These are phyloP conservation scores for Sideroxylon spinosum DNA, from an alignment of 179 eudicot genomes.

Conservation along the genomic window DNA sequence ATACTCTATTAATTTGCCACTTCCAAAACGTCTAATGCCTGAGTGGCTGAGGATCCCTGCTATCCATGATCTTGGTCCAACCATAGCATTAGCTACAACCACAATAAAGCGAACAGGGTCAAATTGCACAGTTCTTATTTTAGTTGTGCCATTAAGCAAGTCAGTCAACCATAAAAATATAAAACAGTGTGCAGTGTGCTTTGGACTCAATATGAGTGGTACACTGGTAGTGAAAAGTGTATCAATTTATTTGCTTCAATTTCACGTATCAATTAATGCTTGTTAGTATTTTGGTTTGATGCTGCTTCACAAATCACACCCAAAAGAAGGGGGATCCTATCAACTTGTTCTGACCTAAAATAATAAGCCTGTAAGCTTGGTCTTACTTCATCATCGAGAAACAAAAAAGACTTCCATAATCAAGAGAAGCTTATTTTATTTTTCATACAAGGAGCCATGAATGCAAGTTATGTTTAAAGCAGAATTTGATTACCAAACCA, in stretches of 20 bases:
- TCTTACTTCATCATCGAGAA: too few relatives aligned
- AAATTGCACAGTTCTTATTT: not conserved
- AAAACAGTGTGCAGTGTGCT: not conserved
- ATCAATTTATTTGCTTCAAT: not conserved
- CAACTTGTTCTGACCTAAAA: too few relatives aligned
- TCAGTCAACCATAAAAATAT: not conserved
- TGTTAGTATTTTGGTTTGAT: too few relatives aligned
- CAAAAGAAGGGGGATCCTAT: too few relatives aligned
- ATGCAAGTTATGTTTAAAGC: not conserved
- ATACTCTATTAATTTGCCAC: conserved; percentile 42
- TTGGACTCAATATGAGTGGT: not conserved
- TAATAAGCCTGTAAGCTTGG: too few relatives aligned
- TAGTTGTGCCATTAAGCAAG: not conserved
- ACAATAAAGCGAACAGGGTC: conserved; percentile 15
- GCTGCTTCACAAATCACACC: too few relatives aligned
- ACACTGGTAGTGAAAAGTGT: not conserved
- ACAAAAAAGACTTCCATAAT: too few relatives aligned
- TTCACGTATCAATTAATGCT: not conserved
- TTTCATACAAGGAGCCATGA: not conserved
- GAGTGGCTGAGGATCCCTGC: conserved; percentile 73
- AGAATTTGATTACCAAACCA: not conserved
- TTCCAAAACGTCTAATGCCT: conserved; percentile 52
- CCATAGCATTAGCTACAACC: conserved; percentile 87
- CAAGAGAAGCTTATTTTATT: not conserved
- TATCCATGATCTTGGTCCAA: conserved; percentile 91